Evolutionary conservation across 2,329 filamentous ascomycete genomes (phyloP), one percentile per base, ranked within the genome.

Genomic region (Diplocarpon mali): DNA sequence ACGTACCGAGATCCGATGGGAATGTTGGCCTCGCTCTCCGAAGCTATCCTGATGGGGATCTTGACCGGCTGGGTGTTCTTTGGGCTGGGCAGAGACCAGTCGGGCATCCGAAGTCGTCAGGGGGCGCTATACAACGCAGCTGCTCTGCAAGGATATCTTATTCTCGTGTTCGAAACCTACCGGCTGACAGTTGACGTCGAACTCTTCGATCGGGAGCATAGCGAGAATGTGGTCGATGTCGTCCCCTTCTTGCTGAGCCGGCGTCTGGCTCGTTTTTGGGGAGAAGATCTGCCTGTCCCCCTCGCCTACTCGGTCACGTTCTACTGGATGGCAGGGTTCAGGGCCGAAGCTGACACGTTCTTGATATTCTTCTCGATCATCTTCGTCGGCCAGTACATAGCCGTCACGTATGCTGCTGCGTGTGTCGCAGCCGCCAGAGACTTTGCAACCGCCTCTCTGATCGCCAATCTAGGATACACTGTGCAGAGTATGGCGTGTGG

Each of bases 291-390:
- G 0, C 80, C 82, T 0, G 81, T 86, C 1, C 83, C 83, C 0
- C 70, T 86, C 13, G 60, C 86, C 3, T 88, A 81, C 57, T 78
- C 78, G 5, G 64, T 78, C 2, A 80, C 88, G 7, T 80, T 79
- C 57, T 89, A 88, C 61, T 88, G 85, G 60, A 86, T 88, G 80
- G 75, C 78, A 6, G 83, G 82, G 0, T 85, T 87, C 53, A 75
- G 83, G 38, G 68, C 71, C 2, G 72, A 79, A 8, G 75, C 71
- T 0, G 63, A 57, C 1, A 75, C 81, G 43, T 88, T 87, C 61
- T 79, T 89, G 46, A 78, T 72, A 1, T 89, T 87, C 64, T 81
- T 88, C 51, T 67, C 71, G 2, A 69, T 87, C 31, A 73, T 79
- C 0, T 61, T 89, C 4, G 61, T 88, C 2, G 79, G 77, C 36